These are phyloP conservation scores for Candida tetrigidarum DNA, from an alignment of 1,139 yeast genomes.

Conservation along the genomic window DNA sequence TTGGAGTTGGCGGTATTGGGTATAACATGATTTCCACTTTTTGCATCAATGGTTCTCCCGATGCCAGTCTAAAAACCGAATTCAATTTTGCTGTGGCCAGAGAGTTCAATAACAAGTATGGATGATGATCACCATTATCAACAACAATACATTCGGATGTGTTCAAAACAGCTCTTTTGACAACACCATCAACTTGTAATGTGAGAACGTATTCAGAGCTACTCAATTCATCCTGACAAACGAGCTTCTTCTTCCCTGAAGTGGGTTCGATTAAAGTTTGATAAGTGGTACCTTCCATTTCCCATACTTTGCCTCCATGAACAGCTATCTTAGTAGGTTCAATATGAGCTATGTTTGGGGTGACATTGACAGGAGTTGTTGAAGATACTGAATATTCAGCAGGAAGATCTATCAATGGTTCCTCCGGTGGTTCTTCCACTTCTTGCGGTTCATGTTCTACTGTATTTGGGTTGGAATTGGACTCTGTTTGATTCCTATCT, in stretches of 20 bases:
- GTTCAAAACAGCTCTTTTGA: slow-evolving; percentile 27
- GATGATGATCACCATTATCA: slow-evolving; percentile 35
- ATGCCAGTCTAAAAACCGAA: slow-evolving; percentile 17
- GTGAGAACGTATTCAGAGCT: slow-evolving; percentile 26
- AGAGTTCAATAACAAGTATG: slow-evolving; percentile 43
- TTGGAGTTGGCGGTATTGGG: not conserved
- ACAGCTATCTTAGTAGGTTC: slow-evolving; percentile 30
- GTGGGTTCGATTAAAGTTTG: slow-evolving; percentile 23
- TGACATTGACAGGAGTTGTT: not conserved
- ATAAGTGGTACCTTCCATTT: slow-evolving; percentile 29
- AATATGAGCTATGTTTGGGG: slow-evolving; percentile 17
- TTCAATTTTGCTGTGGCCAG: slow-evolving; percentile 37
- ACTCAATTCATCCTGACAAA: slow-evolving; percentile 29
- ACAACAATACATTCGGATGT: slow-evolving; percentile 50
- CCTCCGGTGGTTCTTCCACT: not conserved
- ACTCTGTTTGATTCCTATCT: no score
- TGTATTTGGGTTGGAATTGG: no score
- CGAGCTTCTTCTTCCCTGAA: slow-evolving; percentile 18
- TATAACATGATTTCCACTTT: slow-evolving; percentile 23
- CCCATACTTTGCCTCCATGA: slow-evolving; percentile 30
- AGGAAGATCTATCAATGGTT: no score
- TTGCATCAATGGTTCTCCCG: slow-evolving; percentile 24
- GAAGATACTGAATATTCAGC: not conserved
- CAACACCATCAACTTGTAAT: slow-evolving; percentile 19
- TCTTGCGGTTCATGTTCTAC: no score